Evolutionary conservation across 345 rosid genomes (phyloP), one percentile per base, ranked within the genome.

Genomic region (Conringia planisiliqua): DNA sequence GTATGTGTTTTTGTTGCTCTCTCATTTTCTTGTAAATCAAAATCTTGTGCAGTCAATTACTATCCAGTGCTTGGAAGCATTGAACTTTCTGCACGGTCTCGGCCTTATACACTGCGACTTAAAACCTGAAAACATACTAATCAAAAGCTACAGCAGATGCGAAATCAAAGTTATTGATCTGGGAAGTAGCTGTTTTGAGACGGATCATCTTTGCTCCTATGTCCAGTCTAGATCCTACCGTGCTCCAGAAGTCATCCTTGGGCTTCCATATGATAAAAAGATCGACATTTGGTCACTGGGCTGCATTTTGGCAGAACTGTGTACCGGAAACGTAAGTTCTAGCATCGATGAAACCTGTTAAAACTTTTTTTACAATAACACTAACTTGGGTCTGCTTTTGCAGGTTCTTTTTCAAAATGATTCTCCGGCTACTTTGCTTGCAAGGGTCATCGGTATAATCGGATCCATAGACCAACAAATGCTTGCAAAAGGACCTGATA

Each of bases 221-320:
- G 98, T 94, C 58, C 98, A 94, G 71, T 94, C 98, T 16, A 86
- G 98, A 75, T 91, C 98, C n/a, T 93, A 93, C 76, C 97, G 97
- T 54, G 98, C 98, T 14, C 98, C 97, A 22, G 98, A 93, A 81
- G 98, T 93, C 80, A 88, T 93, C 66, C 61, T 93, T 71, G 96
- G 98, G 44, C 93, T 88, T 83, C 87, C 98, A 4, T 93, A 93
- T 83, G 90, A 93, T 82, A 91, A 93, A 78, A 88, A 93, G 89
- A 93, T 93, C 54, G 98, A 93, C 9, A 44, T 91, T 14, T 93
- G 97, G 98, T 93, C 98, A 26, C 97, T 94, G 64, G 98, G 98
- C 79, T 94, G 98, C 86, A 93, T 94, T 77, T 84, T 94, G 82
- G 93, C 97, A 5, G 97, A 94, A 80, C 94, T 94, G 62, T 91